These are phyloP conservation scores for Exophiala sp. DNA, from an alignment of 2,329 filamentous ascomycete genomes.

Conservation along the genomic window DNA sequence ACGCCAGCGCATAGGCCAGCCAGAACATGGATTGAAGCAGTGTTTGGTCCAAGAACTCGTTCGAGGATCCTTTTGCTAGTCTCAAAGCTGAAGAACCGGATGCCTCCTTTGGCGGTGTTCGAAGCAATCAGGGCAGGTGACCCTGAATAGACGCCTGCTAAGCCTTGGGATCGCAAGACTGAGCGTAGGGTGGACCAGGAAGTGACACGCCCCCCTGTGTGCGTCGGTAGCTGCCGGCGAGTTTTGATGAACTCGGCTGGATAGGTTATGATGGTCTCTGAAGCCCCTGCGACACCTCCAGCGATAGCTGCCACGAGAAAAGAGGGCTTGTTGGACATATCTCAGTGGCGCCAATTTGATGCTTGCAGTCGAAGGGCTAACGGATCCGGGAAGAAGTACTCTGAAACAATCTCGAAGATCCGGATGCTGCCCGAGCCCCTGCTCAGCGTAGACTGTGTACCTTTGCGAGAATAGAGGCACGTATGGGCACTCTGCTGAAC, in stretches of 20 bases:
- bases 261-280: constrained; percentile 7
- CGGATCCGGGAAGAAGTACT: no score
- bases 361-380: no score
- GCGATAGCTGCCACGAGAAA: not conserved
- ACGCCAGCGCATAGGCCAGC: not conserved
- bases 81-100: not conserved
- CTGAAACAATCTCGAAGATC: no score
- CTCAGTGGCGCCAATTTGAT: not conserved
- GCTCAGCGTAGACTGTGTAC: no score
- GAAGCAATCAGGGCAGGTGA: not conserved
- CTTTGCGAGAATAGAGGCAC: no score
- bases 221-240: constrained; percentile 3
- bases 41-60: not conserved
- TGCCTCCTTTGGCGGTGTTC: constrained; percentile 1
- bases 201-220: not conserved
- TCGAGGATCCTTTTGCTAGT: not conserved
- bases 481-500: no score
- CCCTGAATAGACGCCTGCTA: not conserved
- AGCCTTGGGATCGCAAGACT: not conserved
- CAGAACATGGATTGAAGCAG: not conserved
- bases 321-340: not conserved
- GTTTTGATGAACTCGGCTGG: constrained; percentile 6
- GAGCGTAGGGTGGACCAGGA: not conserved
- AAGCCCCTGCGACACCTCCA: constrained; percentile 3
- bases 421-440: no score